Conservation (phyloP, 2,329 filamentous ascomycete species). For the Truncatella angustata region DNA sequence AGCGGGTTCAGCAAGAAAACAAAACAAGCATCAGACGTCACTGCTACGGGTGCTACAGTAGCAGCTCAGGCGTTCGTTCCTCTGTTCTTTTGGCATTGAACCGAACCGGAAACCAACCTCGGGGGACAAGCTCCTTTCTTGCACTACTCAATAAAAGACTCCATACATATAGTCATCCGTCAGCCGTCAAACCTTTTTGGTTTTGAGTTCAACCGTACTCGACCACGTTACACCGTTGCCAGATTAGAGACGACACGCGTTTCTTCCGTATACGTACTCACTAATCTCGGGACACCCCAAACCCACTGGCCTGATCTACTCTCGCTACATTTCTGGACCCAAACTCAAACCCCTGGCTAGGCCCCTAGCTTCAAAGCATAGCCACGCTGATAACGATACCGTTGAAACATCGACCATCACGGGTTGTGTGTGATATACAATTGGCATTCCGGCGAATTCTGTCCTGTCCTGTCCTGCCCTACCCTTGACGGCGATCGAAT, state of each 20-base stretch:
- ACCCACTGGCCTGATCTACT: slow-evolving; percentile 12
- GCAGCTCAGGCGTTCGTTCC: too few relatives aligned
- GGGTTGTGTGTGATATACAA: slow-evolving; percentile 6
- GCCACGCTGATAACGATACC: slow-evolving; percentile 11
- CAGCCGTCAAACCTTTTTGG: neutral
- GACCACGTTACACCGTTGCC: neutral
- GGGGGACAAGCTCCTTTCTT: too few relatives aligned
- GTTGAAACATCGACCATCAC: neutral
- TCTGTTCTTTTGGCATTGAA: too few relatives aligned
- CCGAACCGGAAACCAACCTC: too few relatives aligned
- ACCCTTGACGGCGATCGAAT: neutral
- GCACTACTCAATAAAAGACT: too few relatives aligned
- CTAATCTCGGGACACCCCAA: slow-evolving; percentile 9
- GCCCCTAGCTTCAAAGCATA: slow-evolving; percentile 11
- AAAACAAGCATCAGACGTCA: neutral
- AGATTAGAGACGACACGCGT: slow-evolving; percentile 8
- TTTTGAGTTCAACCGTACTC: neutral
- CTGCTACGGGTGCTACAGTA: neutral
- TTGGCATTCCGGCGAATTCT: neutral
- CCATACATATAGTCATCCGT: neutral
- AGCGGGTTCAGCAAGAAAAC: neutral
- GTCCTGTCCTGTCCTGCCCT: neutral
- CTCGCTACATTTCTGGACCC: slow-evolving; percentile 14
- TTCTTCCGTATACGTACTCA: slow-evolving; percentile 8
- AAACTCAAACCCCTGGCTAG: slow-evolving; percentile 13